Conservation (phyloP, 2,329 filamentous ascomycete species). For the Escovopsis sp. region DNA sequence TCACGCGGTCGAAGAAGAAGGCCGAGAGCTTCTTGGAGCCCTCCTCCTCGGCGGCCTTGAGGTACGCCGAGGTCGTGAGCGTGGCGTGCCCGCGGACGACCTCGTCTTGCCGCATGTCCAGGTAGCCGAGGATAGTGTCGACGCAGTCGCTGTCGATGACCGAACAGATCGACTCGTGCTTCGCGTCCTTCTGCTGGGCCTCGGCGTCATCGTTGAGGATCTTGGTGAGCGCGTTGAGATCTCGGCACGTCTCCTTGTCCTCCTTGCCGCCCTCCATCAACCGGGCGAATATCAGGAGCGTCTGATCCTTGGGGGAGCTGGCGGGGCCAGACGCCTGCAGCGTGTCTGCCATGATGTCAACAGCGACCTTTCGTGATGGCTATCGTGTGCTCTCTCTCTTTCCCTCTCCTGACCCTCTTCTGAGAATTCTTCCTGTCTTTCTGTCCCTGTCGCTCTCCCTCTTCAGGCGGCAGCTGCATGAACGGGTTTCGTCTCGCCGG, state of each 20-base stretch:
- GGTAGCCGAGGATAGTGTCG: constrained; percentile 70
- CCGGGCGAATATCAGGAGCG: constrained; percentile 67
- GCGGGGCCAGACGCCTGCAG: constrained; percentile 15
- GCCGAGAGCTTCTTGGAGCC: constrained; percentile 54
- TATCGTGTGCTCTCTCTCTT: too few relatives aligned
- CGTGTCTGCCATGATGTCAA: constrained; percentile 19
- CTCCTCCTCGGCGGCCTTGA: constrained; percentile 59
- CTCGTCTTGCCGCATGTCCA: constrained; percentile 67
- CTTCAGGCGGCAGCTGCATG: too few relatives aligned
- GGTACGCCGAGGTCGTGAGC: constrained; percentile 66
- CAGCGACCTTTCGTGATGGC: neutral
- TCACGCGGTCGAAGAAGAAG: constrained; percentile 59
- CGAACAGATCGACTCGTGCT: constrained; percentile 33
- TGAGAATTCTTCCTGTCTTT: too few relatives aligned
- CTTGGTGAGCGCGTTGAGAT: constrained; percentile 43
- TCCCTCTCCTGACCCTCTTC: too few relatives aligned
- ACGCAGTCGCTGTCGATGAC: constrained; percentile 61
- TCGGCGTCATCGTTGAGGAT: constrained; percentile 40
- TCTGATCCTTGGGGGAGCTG: constrained; percentile 41
- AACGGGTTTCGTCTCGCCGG: too few relatives aligned
- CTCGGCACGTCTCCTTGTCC: constrained; percentile 51
- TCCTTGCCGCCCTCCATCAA: constrained; percentile 85
- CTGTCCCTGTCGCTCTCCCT: too few relatives aligned
- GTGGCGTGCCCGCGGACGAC: constrained; percentile 68
- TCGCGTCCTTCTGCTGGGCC: constrained; percentile 26